Evolutionary conservation across 139 green algal genomes (phyloP).

Genomic region (Ettlia oleoabundans): DNA sequence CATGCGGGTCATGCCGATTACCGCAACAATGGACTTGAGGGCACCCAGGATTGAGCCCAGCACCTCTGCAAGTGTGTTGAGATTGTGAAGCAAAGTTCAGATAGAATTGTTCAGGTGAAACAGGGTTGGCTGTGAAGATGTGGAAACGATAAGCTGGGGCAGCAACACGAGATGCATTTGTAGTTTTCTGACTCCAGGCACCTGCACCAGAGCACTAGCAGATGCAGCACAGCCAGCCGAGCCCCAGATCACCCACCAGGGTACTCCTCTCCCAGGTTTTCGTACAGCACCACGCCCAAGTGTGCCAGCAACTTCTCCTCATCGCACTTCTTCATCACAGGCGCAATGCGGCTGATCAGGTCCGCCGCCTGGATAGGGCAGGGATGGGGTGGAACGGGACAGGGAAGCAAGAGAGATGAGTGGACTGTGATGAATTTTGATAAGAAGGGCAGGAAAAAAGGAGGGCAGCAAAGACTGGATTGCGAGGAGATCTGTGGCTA

Average conservation of each 20-base stretch:
- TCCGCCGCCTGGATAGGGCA: slow-evolving; percentile 88
- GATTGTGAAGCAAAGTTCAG: not conserved
- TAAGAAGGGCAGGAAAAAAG: not conserved
- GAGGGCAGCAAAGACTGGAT: no score
- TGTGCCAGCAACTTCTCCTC: slow-evolving; percentile 98
- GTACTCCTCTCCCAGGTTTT: slow-evolving; percentile 97
- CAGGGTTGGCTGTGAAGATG: not conserved
- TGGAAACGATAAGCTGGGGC: no score
- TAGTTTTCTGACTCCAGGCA: no score
- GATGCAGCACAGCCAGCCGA: not conserved
- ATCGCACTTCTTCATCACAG: slow-evolving; percentile 94
- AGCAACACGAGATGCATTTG: no score
- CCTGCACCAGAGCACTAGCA: no score
- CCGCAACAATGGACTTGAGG: slow-evolving; percentile 96
- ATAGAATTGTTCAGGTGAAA: not conserved
- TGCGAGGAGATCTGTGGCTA: no score
- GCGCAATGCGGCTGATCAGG: slow-evolving; percentile 93
- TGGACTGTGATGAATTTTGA: no score
- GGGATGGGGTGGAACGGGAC: not conserved
- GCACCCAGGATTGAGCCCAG: slow-evolving; percentile 96
- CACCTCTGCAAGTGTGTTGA: slow-evolving; percentile 83
- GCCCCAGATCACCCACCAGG: slow-evolving; percentile 29
- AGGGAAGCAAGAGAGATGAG: not conserved
- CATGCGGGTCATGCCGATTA: slow-evolving; percentile 99
- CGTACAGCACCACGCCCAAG: slow-evolving; percentile 96